A percentile compares a stretch with the other conserved stretches of the same genome.
phyloP scores from a whole-genome alignment of 2,329 filamentous ascomycete genomes.

The Tothia fuscella region DNA sequence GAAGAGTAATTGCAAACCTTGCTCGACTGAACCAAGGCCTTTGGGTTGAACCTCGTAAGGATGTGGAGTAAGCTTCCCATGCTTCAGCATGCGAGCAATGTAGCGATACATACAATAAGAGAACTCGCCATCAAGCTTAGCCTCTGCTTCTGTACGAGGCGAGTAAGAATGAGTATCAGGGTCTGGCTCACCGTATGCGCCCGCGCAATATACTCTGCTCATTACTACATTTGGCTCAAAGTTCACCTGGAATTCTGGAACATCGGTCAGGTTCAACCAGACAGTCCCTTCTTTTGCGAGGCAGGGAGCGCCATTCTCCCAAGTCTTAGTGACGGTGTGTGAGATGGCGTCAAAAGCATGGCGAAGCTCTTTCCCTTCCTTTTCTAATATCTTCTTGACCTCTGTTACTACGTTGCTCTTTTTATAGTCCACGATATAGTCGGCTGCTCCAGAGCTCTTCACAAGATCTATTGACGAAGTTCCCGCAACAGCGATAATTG shows the following conservation, averaged over 20 bases:
- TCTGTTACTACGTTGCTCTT: slow-evolving; percentile 19
- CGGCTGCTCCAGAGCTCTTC: slow-evolving; percentile 37
- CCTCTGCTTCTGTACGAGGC: too few species aligned
- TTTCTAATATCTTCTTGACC: slow-evolving; percentile 17
- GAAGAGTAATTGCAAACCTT: slow-evolving; percentile 18
- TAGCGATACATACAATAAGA: slow-evolving; percentile 23
- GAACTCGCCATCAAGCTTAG: slow-evolving; percentile 22
- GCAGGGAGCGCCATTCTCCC: slow-evolving; percentile 24
- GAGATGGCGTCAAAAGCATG: slow-evolving; percentile 21
- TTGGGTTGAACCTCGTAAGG: slow-evolving; percentile 21
- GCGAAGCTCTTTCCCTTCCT: slow-evolving; percentile 15
- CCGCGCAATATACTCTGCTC: too few species aligned
- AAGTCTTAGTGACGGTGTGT: slow-evolving; percentile 32
- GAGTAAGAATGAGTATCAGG: too few species aligned
- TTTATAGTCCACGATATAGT: slow-evolving; percentile 50
- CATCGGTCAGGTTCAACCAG: slow-evolving; percentile 26
- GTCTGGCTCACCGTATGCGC: too few species aligned
- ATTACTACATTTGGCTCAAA: background rate
- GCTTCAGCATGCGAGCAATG: slow-evolving; percentile 20
- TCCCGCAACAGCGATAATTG: slow-evolving; percentile 49
- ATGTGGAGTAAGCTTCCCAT: slow-evolving; percentile 25
- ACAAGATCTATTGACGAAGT: slow-evolving; percentile 36
- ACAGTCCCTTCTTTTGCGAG: slow-evolving; percentile 25
- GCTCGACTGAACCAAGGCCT: slow-evolving; percentile 18
- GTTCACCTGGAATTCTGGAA: slow-evolving; percentile 19